phyloP scores from a whole-genome alignment of 208 protist species.

The Acanthamoeba quina region DNA sequence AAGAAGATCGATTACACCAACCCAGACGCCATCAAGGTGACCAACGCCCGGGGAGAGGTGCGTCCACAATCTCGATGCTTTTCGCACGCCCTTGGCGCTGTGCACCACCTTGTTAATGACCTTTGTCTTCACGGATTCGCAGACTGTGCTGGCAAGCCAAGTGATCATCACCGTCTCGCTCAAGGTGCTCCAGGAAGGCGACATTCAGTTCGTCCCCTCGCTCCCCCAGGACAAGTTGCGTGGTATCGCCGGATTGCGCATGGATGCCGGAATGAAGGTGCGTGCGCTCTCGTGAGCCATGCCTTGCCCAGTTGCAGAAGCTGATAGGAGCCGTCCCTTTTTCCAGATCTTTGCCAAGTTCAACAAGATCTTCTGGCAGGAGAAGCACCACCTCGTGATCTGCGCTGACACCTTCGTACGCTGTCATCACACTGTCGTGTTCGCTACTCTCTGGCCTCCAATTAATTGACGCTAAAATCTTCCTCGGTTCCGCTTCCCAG shows the following conservation, averaged over 20 bases:
- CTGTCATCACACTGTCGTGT: background rate
- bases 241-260: background rate
- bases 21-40: conserved; percentile 33
- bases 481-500: background rate
- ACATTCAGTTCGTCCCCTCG: conserved; percentile 26
- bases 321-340: background rate
- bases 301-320: background rate
- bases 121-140: background rate
- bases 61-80: background rate
- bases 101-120: background rate
- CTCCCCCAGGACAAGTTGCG: conserved; percentile 4
- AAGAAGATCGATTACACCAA: conserved; percentile 56
- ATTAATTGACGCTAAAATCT: too few relatives aligned
- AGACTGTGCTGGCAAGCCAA: conserved; percentile 20
- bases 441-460: too few relatives aligned
- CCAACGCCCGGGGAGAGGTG: conserved; percentile 1
- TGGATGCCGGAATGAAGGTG: conserved; percentile 50
- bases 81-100: too few relatives aligned
- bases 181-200: background rate
- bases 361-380: conserved; percentile 49
- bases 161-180: conserved; percentile 33
- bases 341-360: conserved; percentile 49
- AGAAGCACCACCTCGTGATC: conserved; percentile 35
- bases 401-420: conserved; percentile 10
- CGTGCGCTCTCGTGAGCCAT: background rate